Evolutionary conservation across 805 yeast genomes (phyloP), one percentile per base, ranked within the genome.

Genomic region (Tetrapisispora namnaoensis): DNA sequence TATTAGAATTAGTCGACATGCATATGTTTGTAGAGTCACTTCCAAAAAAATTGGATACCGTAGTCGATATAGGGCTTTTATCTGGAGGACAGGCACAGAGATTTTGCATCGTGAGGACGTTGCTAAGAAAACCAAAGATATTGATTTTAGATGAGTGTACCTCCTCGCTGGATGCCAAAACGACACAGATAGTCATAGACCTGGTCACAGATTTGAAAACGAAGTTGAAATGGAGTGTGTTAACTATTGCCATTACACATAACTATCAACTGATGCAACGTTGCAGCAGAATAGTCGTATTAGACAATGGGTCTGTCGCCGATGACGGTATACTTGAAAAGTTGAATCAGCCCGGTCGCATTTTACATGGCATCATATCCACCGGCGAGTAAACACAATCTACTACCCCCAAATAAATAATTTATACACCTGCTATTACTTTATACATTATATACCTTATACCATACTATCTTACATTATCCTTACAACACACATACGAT

Each of bases 11-110:
- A 38, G 80, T 76, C 34, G 76, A 78, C 17, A 68, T 88, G 39
- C 63, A 70, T 21, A 77, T 77, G 0, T 82, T 83, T 54, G 75
- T 86, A 6, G 46, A 63, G 1, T 59, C 73, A 0, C 69, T 86
- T 11, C 80, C 85, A 0, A 68, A 75, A 1, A 83, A 84, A 0
- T 59, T 87, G 20, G 71, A 79, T 37, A 77, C 96, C 0, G 58
- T 65, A 14, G 68, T 91, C 22, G 83, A 82, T 2, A 62, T 67
- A 0, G 58, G 67, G 0, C 55, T 78, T 40, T 64, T 91, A 1
- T 89, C 97, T 1, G 95, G 95, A 27, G 99, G 99, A 2, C 98
- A 93, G 63, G 72, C 83, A 9, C 98, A 93, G 62, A 69, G 97
- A 49, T 62, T 93, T 1, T 82, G 93, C 0, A 79, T 93, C 46